Conservation (phyloP, 1,284 basidiomycete species). For the Hemileia vastatrix region DNA sequence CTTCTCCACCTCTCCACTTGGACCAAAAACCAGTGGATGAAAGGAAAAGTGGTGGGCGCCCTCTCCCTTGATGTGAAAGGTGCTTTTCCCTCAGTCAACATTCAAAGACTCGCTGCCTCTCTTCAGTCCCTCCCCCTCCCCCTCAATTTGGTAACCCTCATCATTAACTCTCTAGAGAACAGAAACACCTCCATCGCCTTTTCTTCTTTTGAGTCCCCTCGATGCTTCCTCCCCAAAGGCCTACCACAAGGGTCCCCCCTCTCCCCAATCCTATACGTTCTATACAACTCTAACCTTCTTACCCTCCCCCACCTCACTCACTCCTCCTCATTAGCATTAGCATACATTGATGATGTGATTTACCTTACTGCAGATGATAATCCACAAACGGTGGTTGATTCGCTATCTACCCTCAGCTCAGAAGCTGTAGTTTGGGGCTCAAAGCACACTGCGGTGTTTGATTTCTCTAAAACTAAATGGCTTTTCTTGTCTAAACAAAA, state of each 20-base stretch:
- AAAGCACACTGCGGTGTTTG: too few species aligned
- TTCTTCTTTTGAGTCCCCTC: not conserved
- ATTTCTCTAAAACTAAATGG: too few species aligned
- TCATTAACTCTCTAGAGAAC: not conserved
- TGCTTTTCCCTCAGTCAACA: conserved; percentile 5
- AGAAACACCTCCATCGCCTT: not conserved
- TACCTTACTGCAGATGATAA: not conserved
- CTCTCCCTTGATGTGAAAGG: conserved; percentile 8
- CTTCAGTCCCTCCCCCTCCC: not conserved
- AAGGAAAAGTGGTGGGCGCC: not conserved
- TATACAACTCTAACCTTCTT: conserved; percentile 9
- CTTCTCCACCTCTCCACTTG: not conserved
- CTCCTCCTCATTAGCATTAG: not conserved
- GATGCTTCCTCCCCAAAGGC: conserved; percentile 1
- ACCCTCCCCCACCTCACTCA: not conserved
- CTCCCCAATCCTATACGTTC: conserved; percentile 1
- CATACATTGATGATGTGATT: conserved; percentile 7
- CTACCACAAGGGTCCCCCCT: conserved; percentile 9
- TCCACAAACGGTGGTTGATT: too few species aligned
- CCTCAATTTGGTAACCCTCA: not conserved
- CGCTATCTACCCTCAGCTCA: too few species aligned
- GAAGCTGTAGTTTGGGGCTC: too few species aligned
- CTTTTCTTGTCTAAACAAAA: too few species aligned
- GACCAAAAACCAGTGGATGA: not conserved
- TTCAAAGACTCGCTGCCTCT: not conserved